Evolutionary conservation across 2,329 filamentous ascomycete species (phyloP), one percentile per base, ranked within the genome.

Genomic region (Huntiella omanensis): DNA sequence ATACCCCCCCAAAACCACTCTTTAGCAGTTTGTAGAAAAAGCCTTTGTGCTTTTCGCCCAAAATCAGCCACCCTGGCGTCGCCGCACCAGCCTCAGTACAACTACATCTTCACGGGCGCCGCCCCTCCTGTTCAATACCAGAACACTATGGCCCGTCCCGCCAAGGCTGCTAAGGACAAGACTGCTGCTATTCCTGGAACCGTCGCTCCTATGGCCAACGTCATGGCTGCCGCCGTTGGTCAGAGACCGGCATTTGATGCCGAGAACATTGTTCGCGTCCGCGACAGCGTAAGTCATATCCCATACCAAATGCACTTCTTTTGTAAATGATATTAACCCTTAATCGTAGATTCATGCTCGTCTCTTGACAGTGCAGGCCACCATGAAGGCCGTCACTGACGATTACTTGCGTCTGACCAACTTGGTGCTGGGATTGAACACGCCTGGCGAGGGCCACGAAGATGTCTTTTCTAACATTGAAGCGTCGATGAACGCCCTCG

Each of bases 401-500:
- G 83, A 87, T 55, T 94, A 93, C 64, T 75, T 92, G 57, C 80
- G 84, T 58, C 85, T 94, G 68, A 86, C 83, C 55, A 85, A 87
- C 60, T 77, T 84, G 5, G 75, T 93, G 41, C 73, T 94, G 19
- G 78, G 78, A 54, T 76, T 72, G 64, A 70, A 64, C 55, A 68
- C 66, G 43, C 64, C 63, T 54, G 63, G 62, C 39, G 61, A 59
- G 46, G 70, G 58, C 38, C 60, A 60, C 32, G 64, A 65, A 33
- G 61, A 64, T 43, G 54, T 64, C 34, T 60, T 72, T 28, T 63
- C 70, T 45, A 68, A 70, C 49, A 66, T 75, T 47, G 71, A 77
- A 49, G 56, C 60, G 40, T 62, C 62, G 34, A 65, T 61, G 68
- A 62, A 58, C 52, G 66, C 63, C 58, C 63, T 64, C 48, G 61